Evolutionary conservation across 306 rosid species (phyloP), one percentile per base, ranked within the genome.

Genomic region (Alnus rubra): DNA sequence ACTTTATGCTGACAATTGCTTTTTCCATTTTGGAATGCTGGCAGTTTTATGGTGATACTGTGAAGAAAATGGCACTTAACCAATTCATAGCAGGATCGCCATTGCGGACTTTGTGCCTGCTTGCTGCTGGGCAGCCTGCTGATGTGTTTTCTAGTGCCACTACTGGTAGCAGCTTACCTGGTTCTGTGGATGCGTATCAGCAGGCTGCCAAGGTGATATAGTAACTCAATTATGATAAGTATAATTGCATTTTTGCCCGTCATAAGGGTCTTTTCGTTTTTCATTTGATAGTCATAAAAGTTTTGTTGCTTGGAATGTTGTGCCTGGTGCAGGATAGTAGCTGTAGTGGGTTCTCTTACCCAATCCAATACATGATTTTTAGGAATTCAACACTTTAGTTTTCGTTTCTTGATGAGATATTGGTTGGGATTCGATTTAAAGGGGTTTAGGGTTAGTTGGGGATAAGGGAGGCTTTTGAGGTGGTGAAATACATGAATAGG

Each of bases 61-160:
- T 94, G 48, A 94, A 88, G 90, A 91, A 92, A 89, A 92, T 94
- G 98, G 97, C 97, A 54, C 84, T 94, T 50, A 81, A 51, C 49
- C 95, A 94, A 71, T 85, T 94, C 78, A 86, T 86, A 82, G 89
- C 92, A 2, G 97, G 98, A 74, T 88, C 98, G 18, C 98, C 98
- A 67, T 71, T 94, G 87, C 94, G 97, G 71, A 94, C 98, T 9
- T 86, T 94, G 76, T 94, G 98, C 88, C 93, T 94, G 74, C 88
- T 94, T 58, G 88, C 91, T 84, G 98, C 98, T 8, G 95, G 98
- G 75, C 91, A 92, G 70, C 98, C 95, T 9, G 97, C 97, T 14
- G 98, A 92, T 69, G 95, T 92, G 67, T 94, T 94, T 83, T 85
- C 98, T 65, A 47, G 78, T 9, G 88, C 81, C 69, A 76, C 82